phyloP scores from a whole-genome alignment of 257 asterid species.

The Solanum boliviense region DNA sequence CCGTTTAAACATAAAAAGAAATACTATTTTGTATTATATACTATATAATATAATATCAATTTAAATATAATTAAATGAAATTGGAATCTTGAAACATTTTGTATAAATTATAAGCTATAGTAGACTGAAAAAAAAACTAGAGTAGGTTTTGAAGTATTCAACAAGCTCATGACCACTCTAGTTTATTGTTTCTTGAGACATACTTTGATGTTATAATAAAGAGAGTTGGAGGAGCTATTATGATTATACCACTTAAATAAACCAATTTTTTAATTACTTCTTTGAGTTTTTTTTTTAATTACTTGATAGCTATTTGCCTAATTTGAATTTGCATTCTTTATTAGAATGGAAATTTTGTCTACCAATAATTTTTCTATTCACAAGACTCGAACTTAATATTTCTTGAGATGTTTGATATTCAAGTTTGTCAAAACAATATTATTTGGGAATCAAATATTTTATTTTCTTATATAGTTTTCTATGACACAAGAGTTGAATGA shows the following conservation, averaged over 20 bases:
- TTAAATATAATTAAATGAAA: background rate
- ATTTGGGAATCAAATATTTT: background rate
- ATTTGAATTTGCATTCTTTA: background rate
- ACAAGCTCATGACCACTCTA: background rate
- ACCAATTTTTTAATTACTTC: background rate
- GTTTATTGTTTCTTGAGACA: background rate
- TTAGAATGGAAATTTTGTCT: background rate
- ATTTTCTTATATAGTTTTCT: background rate
- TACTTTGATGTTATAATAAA: background rate
- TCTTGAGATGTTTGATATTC: background rate
- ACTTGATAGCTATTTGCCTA: background rate
- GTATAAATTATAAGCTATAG: background rate
- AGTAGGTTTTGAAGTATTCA: background rate
- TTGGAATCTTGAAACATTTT: background rate
- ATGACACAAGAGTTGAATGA: background rate
- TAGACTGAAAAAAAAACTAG: background rate
- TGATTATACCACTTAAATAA: background rate
- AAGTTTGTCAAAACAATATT: background rate
- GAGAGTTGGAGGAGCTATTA: background rate
- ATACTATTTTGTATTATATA: background rate
- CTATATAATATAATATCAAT: background rate
- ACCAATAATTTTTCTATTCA: background rate
- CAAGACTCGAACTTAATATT: background rate
- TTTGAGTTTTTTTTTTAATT: background rate
- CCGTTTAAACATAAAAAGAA: background rate